Evolutionary conservation across 805 yeast genomes (phyloP).

Genomic region (Wickerhamiella bombiphila): DNA sequence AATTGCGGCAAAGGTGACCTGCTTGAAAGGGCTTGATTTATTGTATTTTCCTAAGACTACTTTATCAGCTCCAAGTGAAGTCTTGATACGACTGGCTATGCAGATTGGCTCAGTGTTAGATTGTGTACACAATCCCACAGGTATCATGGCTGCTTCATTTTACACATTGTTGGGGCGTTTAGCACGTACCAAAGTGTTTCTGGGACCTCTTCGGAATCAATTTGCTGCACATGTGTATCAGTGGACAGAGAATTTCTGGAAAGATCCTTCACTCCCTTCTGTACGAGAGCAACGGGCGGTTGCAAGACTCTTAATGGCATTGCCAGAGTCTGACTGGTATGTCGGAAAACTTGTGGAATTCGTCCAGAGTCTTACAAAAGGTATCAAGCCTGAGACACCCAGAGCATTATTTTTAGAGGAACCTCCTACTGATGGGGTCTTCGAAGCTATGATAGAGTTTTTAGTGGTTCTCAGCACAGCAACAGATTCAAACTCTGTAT

Average conservation of each 20-base stretch:
- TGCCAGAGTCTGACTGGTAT: not conserved
- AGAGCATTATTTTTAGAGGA: not conserved
- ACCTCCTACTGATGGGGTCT: not conserved
- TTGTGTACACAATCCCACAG: not conserved
- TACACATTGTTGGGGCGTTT: not conserved
- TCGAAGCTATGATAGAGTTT: not conserved
- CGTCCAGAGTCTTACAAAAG: not conserved
- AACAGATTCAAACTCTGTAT: too few relatives aligned
- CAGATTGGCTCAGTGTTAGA: not conserved
- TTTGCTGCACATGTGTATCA: not conserved
- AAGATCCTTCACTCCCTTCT: not conserved
- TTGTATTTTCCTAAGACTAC: not conserved
- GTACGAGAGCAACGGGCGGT: not conserved
- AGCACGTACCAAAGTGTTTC: not conserved
- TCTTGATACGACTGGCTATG: not conserved
- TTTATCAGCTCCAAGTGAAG: not conserved
- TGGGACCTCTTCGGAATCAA: not conserved
- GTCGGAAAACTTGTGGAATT: not conserved
- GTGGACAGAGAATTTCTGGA: constrained; percentile 1
- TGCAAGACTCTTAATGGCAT: not conserved
- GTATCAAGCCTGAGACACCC: not conserved
- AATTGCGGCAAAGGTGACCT: not conserved
- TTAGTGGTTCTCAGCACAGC: not conserved
- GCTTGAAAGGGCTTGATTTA: not conserved
- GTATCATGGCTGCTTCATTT: not conserved